Conservation (phyloP, 2,329 filamentous ascomycete genomes). For the Hymenotorrendiella dingleyae region DNA sequence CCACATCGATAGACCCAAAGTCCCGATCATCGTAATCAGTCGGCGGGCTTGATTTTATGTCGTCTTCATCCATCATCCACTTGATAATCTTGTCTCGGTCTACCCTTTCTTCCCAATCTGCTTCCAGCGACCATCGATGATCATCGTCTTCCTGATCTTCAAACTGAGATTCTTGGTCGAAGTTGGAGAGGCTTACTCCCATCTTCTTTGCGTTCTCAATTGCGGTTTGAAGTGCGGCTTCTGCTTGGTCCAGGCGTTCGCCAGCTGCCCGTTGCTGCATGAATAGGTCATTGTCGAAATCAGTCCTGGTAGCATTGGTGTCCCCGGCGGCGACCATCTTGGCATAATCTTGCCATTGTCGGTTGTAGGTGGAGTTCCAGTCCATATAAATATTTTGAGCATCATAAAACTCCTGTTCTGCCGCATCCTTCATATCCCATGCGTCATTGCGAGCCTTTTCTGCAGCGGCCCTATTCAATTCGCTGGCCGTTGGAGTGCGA, state of each 20-base stretch:
- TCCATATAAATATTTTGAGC: slow-evolving; percentile 8
- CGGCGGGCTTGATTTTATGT: neutral
- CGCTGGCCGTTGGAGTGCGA: neutral
- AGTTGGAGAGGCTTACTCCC: slow-evolving; percentile 2
- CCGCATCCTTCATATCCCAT: neutral
- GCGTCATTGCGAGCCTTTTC: neutral
- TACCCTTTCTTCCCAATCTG: slow-evolving; percentile 5
- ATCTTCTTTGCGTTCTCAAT: slow-evolving; percentile 2
- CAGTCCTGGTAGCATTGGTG: slow-evolving; percentile 3
- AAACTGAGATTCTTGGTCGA: slow-evolving; percentile 15
- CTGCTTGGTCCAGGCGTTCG: slow-evolving; percentile 5
- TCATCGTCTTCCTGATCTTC: slow-evolving; percentile 13
- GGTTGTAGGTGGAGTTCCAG: slow-evolving; percentile 8
- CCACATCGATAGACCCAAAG: slow-evolving; percentile 4
- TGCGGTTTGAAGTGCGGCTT: slow-evolving; percentile 6
- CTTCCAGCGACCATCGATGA: slow-evolving; percentile 16
- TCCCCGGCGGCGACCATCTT: neutral
- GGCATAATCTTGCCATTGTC: slow-evolving; percentile 3
- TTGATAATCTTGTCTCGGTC: slow-evolving; percentile 13
- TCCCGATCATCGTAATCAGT: slow-evolving; percentile 10
- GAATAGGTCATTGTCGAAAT: slow-evolving; percentile 13
- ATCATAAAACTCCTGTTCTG: slow-evolving; percentile 1
- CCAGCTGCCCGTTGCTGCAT: slow-evolving; percentile 2
- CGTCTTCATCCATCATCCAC: slow-evolving; percentile 12
- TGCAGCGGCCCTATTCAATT: neutral